A percentile compares a stretch with the other conserved stretches of the same genome.
phyloP scores from a whole-genome alignment of 768 basidiomycete species.

The Galerina sulciceps region DNA sequence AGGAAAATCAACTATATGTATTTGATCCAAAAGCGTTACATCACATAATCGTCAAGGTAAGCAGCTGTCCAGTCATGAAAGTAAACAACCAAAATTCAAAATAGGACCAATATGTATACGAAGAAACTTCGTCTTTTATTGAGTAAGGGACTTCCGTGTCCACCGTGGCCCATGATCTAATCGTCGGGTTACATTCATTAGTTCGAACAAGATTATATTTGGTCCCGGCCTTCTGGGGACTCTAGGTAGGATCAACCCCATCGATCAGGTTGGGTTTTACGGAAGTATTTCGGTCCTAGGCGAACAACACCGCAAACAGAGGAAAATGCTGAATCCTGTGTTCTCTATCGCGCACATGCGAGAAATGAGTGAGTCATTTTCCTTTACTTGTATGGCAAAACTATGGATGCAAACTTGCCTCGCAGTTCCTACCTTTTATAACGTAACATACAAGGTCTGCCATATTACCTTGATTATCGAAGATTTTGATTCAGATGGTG shows the following conservation, averaged over 20 bases:
- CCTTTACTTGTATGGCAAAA: not conserved
- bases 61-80: not conserved
- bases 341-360: slow-evolving; percentile 47
- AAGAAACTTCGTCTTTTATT: slow-evolving; percentile 30
- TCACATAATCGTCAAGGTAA: slow-evolving; percentile 45
- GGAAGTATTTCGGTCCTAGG: slow-evolving; percentile 26
- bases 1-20: slow-evolving; percentile 40
- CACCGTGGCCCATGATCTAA: not conserved
- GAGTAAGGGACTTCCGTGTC: slow-evolving; percentile 18
- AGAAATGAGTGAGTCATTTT: slow-evolving; percentile 27
- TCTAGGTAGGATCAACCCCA: slow-evolving; percentile 16
- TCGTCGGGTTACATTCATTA: not conserved
- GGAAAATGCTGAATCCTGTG: slow-evolving; percentile 49
- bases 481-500: not conserved
- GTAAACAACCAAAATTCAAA: not conserved
- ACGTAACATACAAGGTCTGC: slow-evolving; percentile 30
- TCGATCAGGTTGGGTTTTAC: not conserved
- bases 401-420: not conserved
- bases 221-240: slow-evolving; percentile 29
- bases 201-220: slow-evolving; percentile 20
- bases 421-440: slow-evolving; percentile 38
- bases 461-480: not conserved
- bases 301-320: slow-evolving; percentile 43
- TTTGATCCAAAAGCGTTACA: slow-evolving; percentile 50
- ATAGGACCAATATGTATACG: slow-evolving; percentile 35